Percentiles rank a stretch among this genome's conserved stretches.
These are phyloP conservation scores for Wickerhamomyces bisporus DNA, from an alignment of 805 yeast genomes.

Conservation along the genomic window DNA sequence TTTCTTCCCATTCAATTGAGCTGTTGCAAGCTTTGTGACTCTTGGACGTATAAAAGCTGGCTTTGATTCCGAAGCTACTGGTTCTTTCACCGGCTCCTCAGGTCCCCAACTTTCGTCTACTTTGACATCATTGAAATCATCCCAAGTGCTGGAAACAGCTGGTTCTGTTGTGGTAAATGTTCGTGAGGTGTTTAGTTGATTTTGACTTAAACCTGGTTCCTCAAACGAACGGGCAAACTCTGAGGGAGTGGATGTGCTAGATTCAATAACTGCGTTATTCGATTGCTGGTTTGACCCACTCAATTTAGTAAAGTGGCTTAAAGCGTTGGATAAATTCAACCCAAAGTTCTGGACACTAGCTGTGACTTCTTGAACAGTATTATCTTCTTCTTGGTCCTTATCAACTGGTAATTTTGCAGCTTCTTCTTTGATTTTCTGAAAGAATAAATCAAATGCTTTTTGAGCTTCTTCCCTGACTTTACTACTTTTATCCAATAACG, in stretches of 20 bases:
- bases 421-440: slow-evolving; percentile 46
- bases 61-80: not conserved
- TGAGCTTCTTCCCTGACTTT: slow-evolving; percentile 72
- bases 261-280: no score
- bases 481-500: slow-evolving; percentile 68
- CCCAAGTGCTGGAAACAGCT: slow-evolving; percentile 2
- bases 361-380: slow-evolving; percentile 22
- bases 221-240: no score
- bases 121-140: slow-evolving; percentile 10
- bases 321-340: slow-evolving; percentile 14
- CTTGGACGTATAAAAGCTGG: slow-evolving; percentile 14
- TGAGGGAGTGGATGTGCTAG: no score
- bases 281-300: slow-evolving; percentile 18
- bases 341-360: slow-evolving; percentile 22
- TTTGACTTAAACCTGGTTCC: not conserved
- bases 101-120: slow-evolving; percentile 20
- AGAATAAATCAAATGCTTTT: slow-evolving; percentile 56
- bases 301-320: slow-evolving; percentile 16
- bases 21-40: slow-evolving; percentile 16
- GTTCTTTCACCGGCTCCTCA: slow-evolving; percentile 6
- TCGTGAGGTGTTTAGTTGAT: not conserved
- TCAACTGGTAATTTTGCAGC: slow-evolving; percentile 32
- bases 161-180: not conserved
- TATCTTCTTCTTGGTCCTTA: slow-evolving; percentile 18
- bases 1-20: slow-evolving; percentile 1